phyloP scores from a whole-genome alignment of 75 land plant genomes.

The Cunninghamia lanceolata region DNA sequence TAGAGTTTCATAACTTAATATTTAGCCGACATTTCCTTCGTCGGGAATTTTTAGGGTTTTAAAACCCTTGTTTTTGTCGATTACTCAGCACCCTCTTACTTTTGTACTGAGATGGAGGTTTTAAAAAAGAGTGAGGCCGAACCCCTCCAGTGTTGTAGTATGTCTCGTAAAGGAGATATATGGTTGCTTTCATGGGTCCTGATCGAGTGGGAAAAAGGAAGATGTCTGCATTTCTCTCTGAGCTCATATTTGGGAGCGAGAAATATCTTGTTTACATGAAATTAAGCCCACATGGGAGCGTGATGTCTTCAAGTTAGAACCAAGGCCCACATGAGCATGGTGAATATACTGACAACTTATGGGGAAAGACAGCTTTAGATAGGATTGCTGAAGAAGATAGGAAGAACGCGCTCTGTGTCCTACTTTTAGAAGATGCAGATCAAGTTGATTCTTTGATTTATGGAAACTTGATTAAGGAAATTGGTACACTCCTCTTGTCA shows the following conservation, averaged over 20 bases:
- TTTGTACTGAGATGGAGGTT: too few relatives aligned
- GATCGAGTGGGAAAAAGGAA: slow-evolving; percentile 71
- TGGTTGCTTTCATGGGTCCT: slow-evolving; percentile 86
- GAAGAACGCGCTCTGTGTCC: slow-evolving; percentile 60
- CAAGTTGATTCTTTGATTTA: slow-evolving; percentile 56
- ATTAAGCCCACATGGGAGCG: slow-evolving; percentile 29
- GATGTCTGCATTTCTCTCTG: slow-evolving; percentile 66
- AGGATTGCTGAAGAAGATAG: slow-evolving; percentile 67
- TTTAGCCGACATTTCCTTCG: too few relatives aligned
- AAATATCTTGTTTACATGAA: slow-evolving; percentile 37
- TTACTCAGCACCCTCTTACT: too few relatives aligned
- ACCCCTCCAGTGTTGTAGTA: slow-evolving; percentile 36
- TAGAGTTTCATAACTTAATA: too few relatives aligned
- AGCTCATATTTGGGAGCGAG: slow-evolving; percentile 47
- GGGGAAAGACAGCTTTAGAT: slow-evolving; percentile 70
- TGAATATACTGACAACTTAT: slow-evolving; percentile 22
- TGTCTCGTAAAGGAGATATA: slow-evolving; percentile 39
- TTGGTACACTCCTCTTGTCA: too few relatives aligned
- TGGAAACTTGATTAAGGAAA: slow-evolving; percentile 51
- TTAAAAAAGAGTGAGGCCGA: too few relatives aligned
- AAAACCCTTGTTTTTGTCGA: too few relatives aligned
- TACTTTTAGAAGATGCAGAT: slow-evolving; percentile 74
- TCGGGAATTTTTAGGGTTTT: too few relatives aligned
- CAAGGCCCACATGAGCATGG: slow-evolving; percentile 16
- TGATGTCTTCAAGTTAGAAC: slow-evolving; percentile 4